Conservation (phyloP, 306 rosid genomes). For the Psophocarpus tetragonolobus region DNA sequence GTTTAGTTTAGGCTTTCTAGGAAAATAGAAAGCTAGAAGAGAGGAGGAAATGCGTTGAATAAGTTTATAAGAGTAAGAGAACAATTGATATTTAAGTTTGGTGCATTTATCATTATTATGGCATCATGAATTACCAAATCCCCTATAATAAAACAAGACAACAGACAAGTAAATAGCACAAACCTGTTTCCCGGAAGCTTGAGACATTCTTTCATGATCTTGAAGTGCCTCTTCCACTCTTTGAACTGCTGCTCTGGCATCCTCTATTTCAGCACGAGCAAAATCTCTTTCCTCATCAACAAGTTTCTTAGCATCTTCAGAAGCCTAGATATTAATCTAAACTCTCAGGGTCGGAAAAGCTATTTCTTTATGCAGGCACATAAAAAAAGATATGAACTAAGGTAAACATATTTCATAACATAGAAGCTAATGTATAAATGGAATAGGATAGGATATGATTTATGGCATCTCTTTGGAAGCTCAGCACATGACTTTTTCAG, state of each 20-base stretch:
- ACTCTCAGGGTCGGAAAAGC: constrained; percentile 23
- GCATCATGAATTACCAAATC: not conserved
- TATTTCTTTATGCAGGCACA: not conserved
- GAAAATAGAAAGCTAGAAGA: not conserved
- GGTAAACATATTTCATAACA: constrained; percentile 3
- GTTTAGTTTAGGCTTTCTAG: not conserved
- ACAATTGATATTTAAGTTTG: not conserved
- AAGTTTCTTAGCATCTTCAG: constrained; percentile 93
- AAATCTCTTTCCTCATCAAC: constrained; percentile 95
- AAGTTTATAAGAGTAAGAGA: not conserved
- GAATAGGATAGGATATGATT: not conserved
- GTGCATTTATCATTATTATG: not conserved
- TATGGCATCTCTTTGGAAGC: constrained; percentile 5
- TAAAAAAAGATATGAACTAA: constrained; percentile 11
- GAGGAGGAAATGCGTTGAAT: not conserved
- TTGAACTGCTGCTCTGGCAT: constrained; percentile 91
- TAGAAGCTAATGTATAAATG: not conserved
- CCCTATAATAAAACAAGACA: not conserved
- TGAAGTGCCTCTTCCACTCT: constrained; percentile 90
- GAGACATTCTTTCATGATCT: constrained; percentile 79
- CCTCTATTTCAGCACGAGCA: constrained; percentile 92
- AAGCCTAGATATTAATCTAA: constrained; percentile 65
- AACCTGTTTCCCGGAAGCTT: constrained; percentile 86
- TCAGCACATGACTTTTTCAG: not conserved
- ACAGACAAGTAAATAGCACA: constrained; percentile 28